Evolutionary conservation across 1,139 yeast species (phyloP).

Genomic region (Diutina sp.): DNA sequence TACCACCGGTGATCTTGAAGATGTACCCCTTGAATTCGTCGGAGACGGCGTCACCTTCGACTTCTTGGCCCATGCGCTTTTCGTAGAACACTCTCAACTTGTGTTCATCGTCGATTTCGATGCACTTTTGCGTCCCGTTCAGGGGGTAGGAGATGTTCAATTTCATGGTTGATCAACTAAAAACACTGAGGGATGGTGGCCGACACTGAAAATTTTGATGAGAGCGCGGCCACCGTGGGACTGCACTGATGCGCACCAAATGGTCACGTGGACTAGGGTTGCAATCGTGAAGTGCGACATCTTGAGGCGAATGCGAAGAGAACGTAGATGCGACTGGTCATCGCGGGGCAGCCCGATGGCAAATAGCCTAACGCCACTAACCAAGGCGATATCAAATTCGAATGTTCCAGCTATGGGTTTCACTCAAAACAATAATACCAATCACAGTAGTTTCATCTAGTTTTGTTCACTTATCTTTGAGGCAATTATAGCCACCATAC

Average conservation of each 20-base stretch:
- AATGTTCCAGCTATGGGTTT: too few relatives aligned
- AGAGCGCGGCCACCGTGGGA: not conserved
- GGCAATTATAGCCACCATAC: too few relatives aligned
- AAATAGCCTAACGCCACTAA: too few relatives aligned
- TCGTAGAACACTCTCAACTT: conserved; percentile 97
- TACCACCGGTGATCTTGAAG: conserved; percentile 99
- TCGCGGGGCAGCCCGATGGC: not conserved
- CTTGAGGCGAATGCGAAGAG: not conserved
- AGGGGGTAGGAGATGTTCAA: conserved; percentile 99
- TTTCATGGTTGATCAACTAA: conserved; percentile 21
- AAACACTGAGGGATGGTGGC: not conserved
- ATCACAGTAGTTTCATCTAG: too few relatives aligned
- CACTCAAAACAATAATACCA: too few relatives aligned
- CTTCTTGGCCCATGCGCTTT: conserved; percentile 99
- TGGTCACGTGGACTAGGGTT: not conserved
- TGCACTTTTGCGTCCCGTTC: conserved; percentile 98
- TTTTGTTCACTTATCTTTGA: too few relatives aligned
- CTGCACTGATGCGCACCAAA: not conserved
- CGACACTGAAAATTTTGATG: not conserved
- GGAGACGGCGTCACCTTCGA: conserved; percentile 95
- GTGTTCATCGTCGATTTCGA: conserved; percentile 98
- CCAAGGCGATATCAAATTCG: too few relatives aligned
- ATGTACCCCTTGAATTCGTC: conserved; percentile 99
- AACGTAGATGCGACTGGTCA: not conserved
- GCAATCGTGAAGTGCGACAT: not conserved